Base-by-base conservation (phyloP, 768 basidiomycete species). In the Macrolepiota fuliginosa region DNA sequence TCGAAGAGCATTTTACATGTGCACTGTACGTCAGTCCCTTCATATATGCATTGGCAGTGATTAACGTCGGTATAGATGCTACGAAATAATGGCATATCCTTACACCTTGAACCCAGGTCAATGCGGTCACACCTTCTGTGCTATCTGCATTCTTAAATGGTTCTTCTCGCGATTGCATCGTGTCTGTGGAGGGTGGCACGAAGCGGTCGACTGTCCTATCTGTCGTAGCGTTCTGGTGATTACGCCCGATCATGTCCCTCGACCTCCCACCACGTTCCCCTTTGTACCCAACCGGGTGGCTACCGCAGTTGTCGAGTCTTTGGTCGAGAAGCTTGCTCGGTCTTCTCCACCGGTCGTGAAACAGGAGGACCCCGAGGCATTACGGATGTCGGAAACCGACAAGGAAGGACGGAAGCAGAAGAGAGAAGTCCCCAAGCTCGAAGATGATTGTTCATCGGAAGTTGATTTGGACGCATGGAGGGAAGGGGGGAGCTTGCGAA, bases 111-210 rank as follows among this genome's bases (percentile, higher is more conserved):
- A 77, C 60, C 81, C 85, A 17, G 76, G 75, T 13, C 73, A 75
- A 42, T 90, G 88, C 63, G 88, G 89, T 10, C 89, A 90, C 67
- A 82, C 86, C 3, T 90, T 86, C 67, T 89, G 87, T 68, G 82
- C 84, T 32, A 73, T 84, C 52, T 89, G 86, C 72, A 85, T 87
- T 63, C 71, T 89, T 32, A 83, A 83, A 67, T 87, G 86, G 84
- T 84, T 84, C 72, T 89, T 88, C 75, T 85, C 86, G 66, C 82
- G 83, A 52, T 72, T 89, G 29, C 87, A 89, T 71, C 76, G 74
- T 51, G 76, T 75, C 0, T 89, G 89, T 68, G 87, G 87, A 29
- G 75, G 76, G 35, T 90, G 88, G 88, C 88, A 88, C 63, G 83
- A 87, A 66, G 69, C 80, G 12, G 84, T 89, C 46, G 83, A 86